A percentile compares a stretch with the other conserved stretches of the same genome.
phyloP scores from a whole-genome alignment of 169 alveolate genomes.

The Plasmodium relictum region DNA sequence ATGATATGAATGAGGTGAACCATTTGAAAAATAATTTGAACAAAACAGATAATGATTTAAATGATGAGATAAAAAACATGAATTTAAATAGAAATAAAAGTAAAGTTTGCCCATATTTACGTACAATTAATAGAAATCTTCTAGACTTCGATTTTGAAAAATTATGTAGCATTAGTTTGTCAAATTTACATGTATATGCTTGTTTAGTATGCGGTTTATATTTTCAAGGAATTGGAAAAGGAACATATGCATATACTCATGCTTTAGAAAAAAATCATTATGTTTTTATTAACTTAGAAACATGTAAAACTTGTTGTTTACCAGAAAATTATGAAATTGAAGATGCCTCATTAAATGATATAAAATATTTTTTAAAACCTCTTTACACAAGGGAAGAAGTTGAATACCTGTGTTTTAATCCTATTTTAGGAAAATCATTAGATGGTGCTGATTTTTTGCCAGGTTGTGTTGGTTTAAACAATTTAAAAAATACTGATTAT shows the following conservation, averaged over 20 bases:
- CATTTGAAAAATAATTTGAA: neutral
- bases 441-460: slow-evolving; percentile 97
- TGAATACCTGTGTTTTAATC: slow-evolving; percentile 76
- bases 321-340: slow-evolving; percentile 98
- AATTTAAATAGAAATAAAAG: slow-evolving; percentile 1
- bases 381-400: slow-evolving; percentile 87
- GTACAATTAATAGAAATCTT: slow-evolving; percentile 95
- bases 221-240: slow-evolving; percentile 96
- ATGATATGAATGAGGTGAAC: neutral
- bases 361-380: slow-evolving; percentile 89
- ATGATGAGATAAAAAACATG: neutral
- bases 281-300: slow-evolving; percentile 94
- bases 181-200: slow-evolving; percentile 96
- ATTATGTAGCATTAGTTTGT: slow-evolving; percentile 96
- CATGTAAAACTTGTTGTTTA: slow-evolving; percentile 93
- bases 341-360: slow-evolving; percentile 96
- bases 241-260: slow-evolving; percentile 97
- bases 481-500: slow-evolving; percentile 96
- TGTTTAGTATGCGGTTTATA: slow-evolving; percentile 98
- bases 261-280: slow-evolving; percentile 96
- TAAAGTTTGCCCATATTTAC: slow-evolving; percentile 95
- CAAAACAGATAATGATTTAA: neutral
- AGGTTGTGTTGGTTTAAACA: slow-evolving; percentile 96
- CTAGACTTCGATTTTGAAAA: slow-evolving; percentile 99
- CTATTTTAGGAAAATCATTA: slow-evolving; percentile 92